Percentiles rank a stretch among this genome's conserved stretches.
These are phyloP conservation scores for Leccinum subrobustum DNA, from an alignment of 1,284 basidiomycete species.

Conservation along the genomic window DNA sequence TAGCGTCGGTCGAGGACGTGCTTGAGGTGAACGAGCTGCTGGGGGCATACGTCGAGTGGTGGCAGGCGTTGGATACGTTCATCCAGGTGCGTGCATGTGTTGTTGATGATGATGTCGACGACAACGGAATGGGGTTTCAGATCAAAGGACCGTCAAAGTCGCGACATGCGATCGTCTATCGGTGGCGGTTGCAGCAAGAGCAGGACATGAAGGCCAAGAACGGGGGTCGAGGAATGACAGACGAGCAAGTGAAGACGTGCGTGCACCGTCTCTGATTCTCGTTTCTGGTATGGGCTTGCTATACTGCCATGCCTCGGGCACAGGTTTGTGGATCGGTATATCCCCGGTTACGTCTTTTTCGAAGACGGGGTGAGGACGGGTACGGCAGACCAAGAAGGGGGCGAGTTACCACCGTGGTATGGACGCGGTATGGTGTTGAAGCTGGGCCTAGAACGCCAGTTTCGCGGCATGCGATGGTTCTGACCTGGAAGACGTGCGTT, in stretches of 20 bases:
- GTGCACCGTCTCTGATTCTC: slow-evolving; percentile 25
- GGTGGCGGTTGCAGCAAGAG: slow-evolving; percentile 87
- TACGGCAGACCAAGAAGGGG: slow-evolving; percentile 26
- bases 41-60: slow-evolving; percentile 59
- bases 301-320: slow-evolving; percentile 2
- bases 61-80: slow-evolving; percentile 66
- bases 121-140: slow-evolving; percentile 32
- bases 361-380: slow-evolving; percentile 36
- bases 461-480: slow-evolving; percentile 23
- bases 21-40: slow-evolving; percentile 62
- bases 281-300: slow-evolving; percentile 1
- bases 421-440: slow-evolving; percentile 28
- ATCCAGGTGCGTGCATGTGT: slow-evolving; percentile 53
- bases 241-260: slow-evolving; percentile 72
- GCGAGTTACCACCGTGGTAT: slow-evolving; percentile 23
- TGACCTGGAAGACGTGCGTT: slow-evolving; percentile 3
- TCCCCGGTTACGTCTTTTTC: slow-evolving; percentile 79
- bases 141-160: slow-evolving; percentile 47
- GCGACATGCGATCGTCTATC: slow-evolving; percentile 61
- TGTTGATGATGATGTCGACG: background rate
- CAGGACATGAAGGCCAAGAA: slow-evolving; percentile 81
- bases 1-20: slow-evolving; percentile 49
- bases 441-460: slow-evolving; percentile 24
- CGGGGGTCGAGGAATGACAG: slow-evolving; percentile 84
- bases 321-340: slow-evolving; percentile 79